Evolutionary conservation across 1,284 basidiomycete species (phyloP).

Genomic region (Malassezia brasiliensis): DNA sequence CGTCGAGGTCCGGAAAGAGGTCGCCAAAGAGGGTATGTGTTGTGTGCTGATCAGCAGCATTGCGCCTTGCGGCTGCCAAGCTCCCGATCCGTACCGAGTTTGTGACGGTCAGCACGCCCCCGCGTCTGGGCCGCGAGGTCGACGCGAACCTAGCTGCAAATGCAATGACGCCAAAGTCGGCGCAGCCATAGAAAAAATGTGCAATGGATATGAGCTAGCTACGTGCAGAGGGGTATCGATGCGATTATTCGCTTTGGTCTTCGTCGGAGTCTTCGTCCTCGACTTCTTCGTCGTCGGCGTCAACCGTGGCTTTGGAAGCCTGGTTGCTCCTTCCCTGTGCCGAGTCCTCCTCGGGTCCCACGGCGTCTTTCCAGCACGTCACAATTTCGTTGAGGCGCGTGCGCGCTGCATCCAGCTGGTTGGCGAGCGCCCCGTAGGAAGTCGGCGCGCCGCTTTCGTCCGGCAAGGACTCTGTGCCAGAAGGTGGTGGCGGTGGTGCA

Average conservation of each 20-base stretch:
- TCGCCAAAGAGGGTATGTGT: constrained; percentile 74
- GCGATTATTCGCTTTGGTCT: neutral
- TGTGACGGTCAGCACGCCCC: constrained; percentile 61
- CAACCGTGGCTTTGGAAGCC: neutral
- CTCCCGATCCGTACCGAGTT: constrained; percentile 84
- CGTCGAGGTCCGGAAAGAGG: constrained; percentile 72
- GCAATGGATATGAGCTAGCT: neutral
- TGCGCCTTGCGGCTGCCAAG: constrained; percentile 79
- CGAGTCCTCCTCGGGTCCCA: constrained; percentile 14
- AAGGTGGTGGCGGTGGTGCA: neutral
- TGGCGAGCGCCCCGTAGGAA: neutral
- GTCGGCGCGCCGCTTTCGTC: neutral
- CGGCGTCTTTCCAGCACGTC: constrained; percentile 17
- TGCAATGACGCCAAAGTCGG: neutral
- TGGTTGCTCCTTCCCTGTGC: constrained; percentile 11
- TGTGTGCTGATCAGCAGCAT: constrained; percentile 54
- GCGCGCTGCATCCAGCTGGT: constrained; percentile 5
- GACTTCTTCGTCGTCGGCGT: neutral
- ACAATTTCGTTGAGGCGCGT: constrained; percentile 8
- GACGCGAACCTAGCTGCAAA: neutral
- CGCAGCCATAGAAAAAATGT: neutral
- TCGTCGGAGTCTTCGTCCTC: neutral
- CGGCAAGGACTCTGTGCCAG: neutral
- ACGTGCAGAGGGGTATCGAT: neutral
- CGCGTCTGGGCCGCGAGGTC: constrained; percentile 61